Base-by-base conservation (phyloP, 2,329 filamentous ascomycete species). In the Fusarium sarcochroum region DNA sequence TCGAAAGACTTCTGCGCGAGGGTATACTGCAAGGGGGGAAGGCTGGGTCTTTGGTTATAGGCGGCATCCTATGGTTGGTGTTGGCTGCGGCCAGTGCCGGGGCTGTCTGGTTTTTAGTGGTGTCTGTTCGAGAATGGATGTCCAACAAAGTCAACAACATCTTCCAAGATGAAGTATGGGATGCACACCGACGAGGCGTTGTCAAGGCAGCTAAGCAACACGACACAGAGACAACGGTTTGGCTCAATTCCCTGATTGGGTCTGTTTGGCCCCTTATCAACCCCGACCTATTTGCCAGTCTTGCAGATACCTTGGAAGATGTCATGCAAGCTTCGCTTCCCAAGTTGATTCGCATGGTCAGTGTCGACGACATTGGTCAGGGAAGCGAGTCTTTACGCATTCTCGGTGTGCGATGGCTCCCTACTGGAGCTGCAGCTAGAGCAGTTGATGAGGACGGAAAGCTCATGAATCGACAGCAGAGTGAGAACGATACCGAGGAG, bases 251-350 rank as follows among this genome's bases (percentile, higher is more conserved):
- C 6, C 76, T 93, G 1, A 74, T 93, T 9, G 82, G 85, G 6
- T 87, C 90, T 2, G 84, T 93, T 7, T 93, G 91, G 91, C 90
- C 90, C 0, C 82, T 94, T 30, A 85, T 93, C 73, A 93, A 93
- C 73, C 91, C 91, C 0, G 91, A 93, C 70, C 82, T 94, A 3
- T 93, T 93, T 71, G 84, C 86, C 2, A 88, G 87, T 34, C 76
- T 93, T 3, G 86, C 88, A 1, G 91, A 93, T 71, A 91, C 87
- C 27, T 84, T 94, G 6, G 91, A 93, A 77, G 91, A 93, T 75
- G 89, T 93, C 47, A 93, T 93, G 91, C 91, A 93, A 79, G 91
- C 91, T 4, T 91, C 89, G 10, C 79, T 93, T 18, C 90, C 91
- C 1, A 88, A 85, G 58, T 77, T 91, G 35, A 84, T 93, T 32